Percentiles rank a stretch among this genome's conserved stretches.
These are phyloP conservation scores for Coemansia sp. DNA, from an alignment of 192 early-diverging fungal species.

Conservation along the genomic window DNA sequence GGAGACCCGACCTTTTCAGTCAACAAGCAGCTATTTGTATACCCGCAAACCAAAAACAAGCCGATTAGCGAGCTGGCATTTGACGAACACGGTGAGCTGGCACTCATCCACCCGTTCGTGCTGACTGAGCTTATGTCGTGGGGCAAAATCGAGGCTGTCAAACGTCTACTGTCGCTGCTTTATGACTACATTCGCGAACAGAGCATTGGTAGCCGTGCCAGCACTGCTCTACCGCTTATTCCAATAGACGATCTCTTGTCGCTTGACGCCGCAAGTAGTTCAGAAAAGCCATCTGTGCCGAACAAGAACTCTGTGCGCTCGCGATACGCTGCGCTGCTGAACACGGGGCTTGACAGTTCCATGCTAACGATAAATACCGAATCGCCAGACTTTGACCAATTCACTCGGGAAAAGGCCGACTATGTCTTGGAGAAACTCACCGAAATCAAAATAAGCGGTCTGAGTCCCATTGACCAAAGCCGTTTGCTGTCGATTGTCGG, in stretches of 20 bases:
- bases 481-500: conserved; percentile 76
- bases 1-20: conserved; percentile 51
- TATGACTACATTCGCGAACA: conserved; percentile 45
- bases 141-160: conserved; percentile 39
- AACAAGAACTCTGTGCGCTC: not conserved
- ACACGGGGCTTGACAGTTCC: conserved; percentile 2
- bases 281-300: not conserved
- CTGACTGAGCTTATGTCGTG: conserved; percentile 52
- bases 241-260: conserved; percentile 30
- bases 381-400: conserved; percentile 31
- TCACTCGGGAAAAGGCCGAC: conserved; percentile 44
- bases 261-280: not conserved
- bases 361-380: conserved; percentile 5
- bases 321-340: conserved; percentile 34
- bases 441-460: conserved; percentile 49
- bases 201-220: conserved; percentile 18
- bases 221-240: conserved; percentile 26
- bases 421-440: conserved; percentile 42
- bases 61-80: conserved; percentile 32
- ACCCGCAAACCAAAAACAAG: conserved; percentile 15
- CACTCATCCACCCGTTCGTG: conserved; percentile 43
- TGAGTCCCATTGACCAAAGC: conserved; percentile 68
- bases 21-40: conserved; percentile 28
- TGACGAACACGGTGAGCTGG: conserved; percentile 48
- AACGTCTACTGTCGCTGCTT: conserved; percentile 29